Base-by-base conservation (phyloP, 495 filamentous ascomycete species). In the Apiosordaria backusii region DNA sequence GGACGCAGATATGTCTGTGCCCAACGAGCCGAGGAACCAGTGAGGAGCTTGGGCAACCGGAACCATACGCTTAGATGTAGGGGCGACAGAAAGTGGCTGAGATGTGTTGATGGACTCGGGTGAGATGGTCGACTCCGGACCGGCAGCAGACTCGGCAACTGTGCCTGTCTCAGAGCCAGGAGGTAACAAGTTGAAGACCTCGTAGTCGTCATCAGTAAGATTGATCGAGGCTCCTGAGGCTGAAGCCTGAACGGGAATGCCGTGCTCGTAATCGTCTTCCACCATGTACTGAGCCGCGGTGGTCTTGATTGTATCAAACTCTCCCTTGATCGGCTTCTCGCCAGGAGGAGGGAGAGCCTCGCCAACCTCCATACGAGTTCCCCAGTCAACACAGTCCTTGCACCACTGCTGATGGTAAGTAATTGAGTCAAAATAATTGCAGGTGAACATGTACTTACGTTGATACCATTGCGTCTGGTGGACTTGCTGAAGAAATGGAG, bases 401-500 rank as follows among this genome's bases (percentile, higher is more conserved):
- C 87, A 90, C 77, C 78, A 81, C 84, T 86, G 65, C 53, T 22
- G 58, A 23, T 13, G 29, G 65, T 71, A 23, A 71, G 57, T 35
- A 35, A 2, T 6, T 18, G 4, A 29, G 26, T 24, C n/a, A 35
- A 24, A 5, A 25, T 54, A n/a, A 19, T 61, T 19, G 13, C 26
- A 54, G 22, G 15, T 60, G 21, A 50, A 52, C n/a, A n/a, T n/a
- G n/a, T 25, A 74, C 83, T 75, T 78, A 87, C 87, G 2, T 82
- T 78, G 13, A 71, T 68, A 13, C 83, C 79, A 1, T 74, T 75
- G 21, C 80, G 78, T 0, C 87, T 80, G 66, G 89, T 85, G 24
- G 66, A 75, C 67, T 86, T 88, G 54, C 84, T 83, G 71, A 90
- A 92, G 0, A 77, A 73, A 0, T 84, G 77, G 1, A 85, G 60